Evolutionary conservation across 768 basidiomycete genomes (phyloP).

Genomic region (Gymnopilus dilepis): DNA sequence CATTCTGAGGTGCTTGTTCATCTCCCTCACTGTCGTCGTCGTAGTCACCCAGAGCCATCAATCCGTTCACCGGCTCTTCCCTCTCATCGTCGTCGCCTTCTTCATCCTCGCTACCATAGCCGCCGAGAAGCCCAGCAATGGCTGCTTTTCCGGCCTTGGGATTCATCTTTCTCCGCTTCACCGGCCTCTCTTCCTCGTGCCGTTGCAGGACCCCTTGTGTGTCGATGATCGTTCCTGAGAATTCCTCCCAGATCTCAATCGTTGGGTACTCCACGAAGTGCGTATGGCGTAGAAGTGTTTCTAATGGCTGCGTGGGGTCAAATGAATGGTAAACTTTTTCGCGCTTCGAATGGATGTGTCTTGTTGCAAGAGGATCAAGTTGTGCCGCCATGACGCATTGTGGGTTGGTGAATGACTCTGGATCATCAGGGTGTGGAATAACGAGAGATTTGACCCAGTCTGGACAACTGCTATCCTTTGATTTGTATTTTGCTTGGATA

Average conservation of each 20-base stretch:
- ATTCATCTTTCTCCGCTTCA: conserved; percentile 65
- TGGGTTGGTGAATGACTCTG: conserved; percentile 59
- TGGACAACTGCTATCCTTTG: conserved; percentile 49
- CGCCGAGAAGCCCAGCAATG: conserved; percentile 48
- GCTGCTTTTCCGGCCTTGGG: conserved; percentile 55
- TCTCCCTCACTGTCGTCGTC: conserved; percentile 55
- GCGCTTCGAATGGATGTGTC: conserved; percentile 23
- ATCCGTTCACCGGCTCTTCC: conserved; percentile 30
- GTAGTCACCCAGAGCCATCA: conserved; percentile 51
- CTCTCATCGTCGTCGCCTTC: conserved; percentile 27
- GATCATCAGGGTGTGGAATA: conserved; percentile 57
- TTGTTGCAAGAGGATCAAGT: conserved; percentile 36
- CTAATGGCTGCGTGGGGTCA: conserved; percentile 54
- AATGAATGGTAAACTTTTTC: conserved; percentile 60
- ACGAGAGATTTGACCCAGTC: conserved; percentile 63
- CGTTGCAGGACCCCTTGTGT: conserved; percentile 50
- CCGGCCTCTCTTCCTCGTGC: conserved; percentile 38
- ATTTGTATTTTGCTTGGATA: conserved; percentile 42
- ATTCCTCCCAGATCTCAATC: conserved; percentile 78
- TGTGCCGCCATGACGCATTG: conserved; percentile 64
- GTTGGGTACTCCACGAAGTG: conserved; percentile 86
- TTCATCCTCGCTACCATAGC: conserved; percentile 57
- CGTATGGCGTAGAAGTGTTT: conserved; percentile 55
- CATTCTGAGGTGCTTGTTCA: conserved; percentile 10
- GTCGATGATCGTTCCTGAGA: conserved; percentile 65